These are phyloP conservation scores for Leptomonas seymouri DNA, from an alignment of 208 protist species.

Conservation along the genomic window DNA sequence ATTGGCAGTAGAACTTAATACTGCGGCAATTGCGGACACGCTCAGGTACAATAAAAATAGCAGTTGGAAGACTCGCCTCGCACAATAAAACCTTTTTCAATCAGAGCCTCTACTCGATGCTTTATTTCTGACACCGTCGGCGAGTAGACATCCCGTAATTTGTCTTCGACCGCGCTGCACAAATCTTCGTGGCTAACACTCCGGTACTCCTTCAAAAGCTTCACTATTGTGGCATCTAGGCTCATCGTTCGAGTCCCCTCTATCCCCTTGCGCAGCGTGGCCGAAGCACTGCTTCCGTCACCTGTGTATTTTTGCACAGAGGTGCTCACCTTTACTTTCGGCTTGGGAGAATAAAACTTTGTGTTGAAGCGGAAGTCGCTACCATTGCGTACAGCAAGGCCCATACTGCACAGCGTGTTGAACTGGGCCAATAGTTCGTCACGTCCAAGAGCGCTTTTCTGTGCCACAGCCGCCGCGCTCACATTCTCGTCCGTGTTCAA, in stretches of 20 bases:
- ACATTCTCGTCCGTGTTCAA: slow-evolving; percentile 43
- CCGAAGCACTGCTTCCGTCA: slow-evolving; percentile 3
- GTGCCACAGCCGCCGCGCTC: slow-evolving; percentile 13
- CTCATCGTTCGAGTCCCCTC: slow-evolving; percentile 41
- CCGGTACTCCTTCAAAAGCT: slow-evolving; percentile 65
- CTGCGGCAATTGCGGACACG: neutral
- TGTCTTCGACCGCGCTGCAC: slow-evolving; percentile 38
- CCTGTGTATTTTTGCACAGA: slow-evolving; percentile 21
- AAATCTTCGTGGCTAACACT: slow-evolving; percentile 56
- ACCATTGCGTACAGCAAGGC: slow-evolving; percentile 30
- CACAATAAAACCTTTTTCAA: slow-evolving; percentile 69
- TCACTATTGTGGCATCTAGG: slow-evolving; percentile 70
- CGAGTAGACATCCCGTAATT: slow-evolving; percentile 34
- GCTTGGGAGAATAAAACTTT: slow-evolving; percentile 33
- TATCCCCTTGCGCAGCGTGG: slow-evolving; percentile 10
- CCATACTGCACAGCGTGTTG: slow-evolving; percentile 35
- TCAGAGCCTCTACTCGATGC: slow-evolving; percentile 53
- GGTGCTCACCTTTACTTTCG: slow-evolving; percentile 35
- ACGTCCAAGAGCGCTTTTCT: slow-evolving; percentile 21
- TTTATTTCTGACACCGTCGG: slow-evolving; percentile 65
- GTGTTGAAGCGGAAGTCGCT: slow-evolving; percentile 45
- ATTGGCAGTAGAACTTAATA: neutral
- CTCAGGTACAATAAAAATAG: slow-evolving; percentile 35
- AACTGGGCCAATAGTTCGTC: slow-evolving; percentile 44
- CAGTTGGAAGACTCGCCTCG: slow-evolving; percentile 36